Evolutionary conservation across 345 rosid species (phyloP).

Genomic region (Pseudoturritis turrita): DNA sequence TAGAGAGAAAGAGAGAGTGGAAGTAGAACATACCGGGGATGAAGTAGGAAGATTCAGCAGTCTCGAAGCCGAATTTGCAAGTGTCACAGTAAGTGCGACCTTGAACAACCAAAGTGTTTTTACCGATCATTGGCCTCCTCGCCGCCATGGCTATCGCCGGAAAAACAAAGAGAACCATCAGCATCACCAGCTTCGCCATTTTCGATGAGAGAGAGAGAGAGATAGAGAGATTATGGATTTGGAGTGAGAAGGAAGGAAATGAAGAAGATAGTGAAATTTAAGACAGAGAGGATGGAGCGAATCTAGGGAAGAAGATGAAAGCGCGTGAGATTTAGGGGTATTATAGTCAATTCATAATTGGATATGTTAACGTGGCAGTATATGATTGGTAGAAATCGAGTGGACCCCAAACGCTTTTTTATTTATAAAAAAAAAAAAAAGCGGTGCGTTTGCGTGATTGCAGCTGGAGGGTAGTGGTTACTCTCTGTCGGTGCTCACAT

Average conservation of each 20-base stretch:
- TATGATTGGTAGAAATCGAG: background rate
- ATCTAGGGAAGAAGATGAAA: conserved; percentile 19
- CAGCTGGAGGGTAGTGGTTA: conserved; percentile 12
- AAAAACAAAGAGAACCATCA: conserved; percentile 53
- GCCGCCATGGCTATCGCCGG: conserved; percentile 54
- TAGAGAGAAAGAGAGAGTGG: background rate
- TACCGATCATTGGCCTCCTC: conserved; percentile 27
- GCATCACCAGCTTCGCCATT: conserved; percentile 51
- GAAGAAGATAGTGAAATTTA: background rate
- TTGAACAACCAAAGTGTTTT: conserved; percentile 40
- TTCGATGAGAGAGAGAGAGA: background rate
- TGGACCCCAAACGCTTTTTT: conserved; percentile 6
- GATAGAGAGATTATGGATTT: background rate
- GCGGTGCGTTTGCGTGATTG: conserved; percentile 34
- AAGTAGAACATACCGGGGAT: conserved; percentile 48
- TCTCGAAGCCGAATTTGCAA: conserved; percentile 88
- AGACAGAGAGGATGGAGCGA: background rate
- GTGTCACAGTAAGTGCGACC: conserved; percentile 81
- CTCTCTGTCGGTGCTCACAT: conserved; percentile 32
- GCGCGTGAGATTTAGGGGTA: conserved; percentile 15
- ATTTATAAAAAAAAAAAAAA: background rate
- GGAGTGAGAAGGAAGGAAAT: background rate
- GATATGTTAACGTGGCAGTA: background rate
- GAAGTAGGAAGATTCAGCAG: conserved; percentile 47
- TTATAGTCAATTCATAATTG: background rate